Evolutionary conservation across 2,329 filamentous ascomycete genomes (phyloP).

Genomic region (Phaeosphaeria sp.): DNA sequence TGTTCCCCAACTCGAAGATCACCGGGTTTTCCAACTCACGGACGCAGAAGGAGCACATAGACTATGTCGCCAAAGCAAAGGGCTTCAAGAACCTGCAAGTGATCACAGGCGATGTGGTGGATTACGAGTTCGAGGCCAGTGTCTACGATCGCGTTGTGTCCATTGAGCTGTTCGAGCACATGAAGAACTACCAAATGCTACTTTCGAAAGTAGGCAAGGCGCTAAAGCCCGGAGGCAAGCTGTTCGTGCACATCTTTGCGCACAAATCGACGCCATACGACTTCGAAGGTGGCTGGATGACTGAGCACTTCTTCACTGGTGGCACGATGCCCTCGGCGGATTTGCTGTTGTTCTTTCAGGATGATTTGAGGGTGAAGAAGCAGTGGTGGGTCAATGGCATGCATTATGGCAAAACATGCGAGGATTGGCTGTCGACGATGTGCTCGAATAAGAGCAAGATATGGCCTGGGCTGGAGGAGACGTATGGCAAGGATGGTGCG

Average conservation of each 20-base stretch:
- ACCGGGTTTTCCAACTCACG: constrained; percentile 74
- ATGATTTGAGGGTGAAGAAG: constrained; percentile 63
- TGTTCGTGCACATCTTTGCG: constrained; percentile 73
- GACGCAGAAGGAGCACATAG: constrained; percentile 73
- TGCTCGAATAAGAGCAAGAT: constrained; percentile 64
- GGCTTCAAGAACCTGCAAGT: constrained; percentile 67
- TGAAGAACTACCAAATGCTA: constrained; percentile 76
- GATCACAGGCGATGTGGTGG: constrained; percentile 71
- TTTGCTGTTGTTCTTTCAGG: constrained; percentile 71
- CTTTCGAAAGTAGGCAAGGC: constrained; percentile 68
- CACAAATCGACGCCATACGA: constrained; percentile 72
- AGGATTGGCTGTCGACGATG: constrained; percentile 72
- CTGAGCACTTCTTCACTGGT: constrained; percentile 74
- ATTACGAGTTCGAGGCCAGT: constrained; percentile 67
- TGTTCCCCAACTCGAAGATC: constrained; percentile 67
- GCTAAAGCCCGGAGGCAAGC: constrained; percentile 68
- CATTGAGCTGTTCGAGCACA: constrained; percentile 77
- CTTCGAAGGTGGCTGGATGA: constrained; percentile 77
- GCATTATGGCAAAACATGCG: constrained; percentile 74
- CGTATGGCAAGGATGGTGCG: constrained; percentile 68
- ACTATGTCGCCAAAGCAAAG: constrained; percentile 62
- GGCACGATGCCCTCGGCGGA: constrained; percentile 75
- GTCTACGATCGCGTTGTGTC: constrained; percentile 71
- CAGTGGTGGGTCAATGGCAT: constrained; percentile 76
- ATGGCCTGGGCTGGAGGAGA: constrained; percentile 69